A percentile compares a stretch with the other conserved stretches of the same genome.
Conservation (phyloP, 352 stramenopile species). For the Pythium rhizo-oryzae region DNA sequence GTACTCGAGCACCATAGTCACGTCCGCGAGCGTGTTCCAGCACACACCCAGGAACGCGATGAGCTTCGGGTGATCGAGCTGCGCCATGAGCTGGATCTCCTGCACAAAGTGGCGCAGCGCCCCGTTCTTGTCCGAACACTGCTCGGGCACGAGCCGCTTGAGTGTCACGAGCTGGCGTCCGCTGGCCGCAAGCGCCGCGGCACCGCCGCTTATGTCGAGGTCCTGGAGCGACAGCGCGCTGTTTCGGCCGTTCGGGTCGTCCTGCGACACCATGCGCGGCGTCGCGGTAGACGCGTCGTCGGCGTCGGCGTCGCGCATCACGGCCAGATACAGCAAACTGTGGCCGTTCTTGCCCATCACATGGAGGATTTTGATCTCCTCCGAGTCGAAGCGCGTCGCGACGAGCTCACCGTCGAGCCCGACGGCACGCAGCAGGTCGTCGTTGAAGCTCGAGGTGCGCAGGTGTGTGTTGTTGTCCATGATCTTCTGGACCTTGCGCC, state of each 20-base stretch:
- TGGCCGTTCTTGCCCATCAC: slow-evolving; percentile 64
- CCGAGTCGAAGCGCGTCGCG: slow-evolving; percentile 27
- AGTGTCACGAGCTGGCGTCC: slow-evolving; percentile 59
- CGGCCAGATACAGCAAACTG: slow-evolving; percentile 65
- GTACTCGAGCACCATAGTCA: slow-evolving; percentile 80
- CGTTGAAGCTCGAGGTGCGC: slow-evolving; percentile 21
- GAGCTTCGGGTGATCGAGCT: slow-evolving; percentile 77
- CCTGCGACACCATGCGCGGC: too few species aligned
- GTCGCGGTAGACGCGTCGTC: not conserved
- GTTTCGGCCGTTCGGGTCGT: slow-evolving; percentile 6
- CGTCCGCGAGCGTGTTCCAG: slow-evolving; percentile 61
- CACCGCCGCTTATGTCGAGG: slow-evolving; percentile 5
- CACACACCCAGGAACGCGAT: slow-evolving; percentile 70
- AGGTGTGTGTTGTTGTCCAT: slow-evolving; percentile 12
- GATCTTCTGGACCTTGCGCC: slow-evolving; percentile 22
- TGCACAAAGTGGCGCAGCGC: slow-evolving; percentile 61
- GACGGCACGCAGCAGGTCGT: slow-evolving; percentile 21
- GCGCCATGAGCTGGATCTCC: slow-evolving; percentile 73
- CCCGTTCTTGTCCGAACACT: slow-evolving; percentile 40
- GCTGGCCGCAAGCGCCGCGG: not conserved
- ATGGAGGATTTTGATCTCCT: slow-evolving; percentile 71
- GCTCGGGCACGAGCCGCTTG: slow-evolving; percentile 70
- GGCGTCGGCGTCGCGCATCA: slow-evolving; percentile 31
- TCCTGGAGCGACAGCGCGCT: slow-evolving; percentile 17
- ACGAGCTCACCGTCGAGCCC: slow-evolving; percentile 28